Evolutionary conservation across 495 filamentous ascomycete genomes (phyloP), one percentile per base, ranked within the genome.

Genomic region (Penicillium atrosanguineum): DNA sequence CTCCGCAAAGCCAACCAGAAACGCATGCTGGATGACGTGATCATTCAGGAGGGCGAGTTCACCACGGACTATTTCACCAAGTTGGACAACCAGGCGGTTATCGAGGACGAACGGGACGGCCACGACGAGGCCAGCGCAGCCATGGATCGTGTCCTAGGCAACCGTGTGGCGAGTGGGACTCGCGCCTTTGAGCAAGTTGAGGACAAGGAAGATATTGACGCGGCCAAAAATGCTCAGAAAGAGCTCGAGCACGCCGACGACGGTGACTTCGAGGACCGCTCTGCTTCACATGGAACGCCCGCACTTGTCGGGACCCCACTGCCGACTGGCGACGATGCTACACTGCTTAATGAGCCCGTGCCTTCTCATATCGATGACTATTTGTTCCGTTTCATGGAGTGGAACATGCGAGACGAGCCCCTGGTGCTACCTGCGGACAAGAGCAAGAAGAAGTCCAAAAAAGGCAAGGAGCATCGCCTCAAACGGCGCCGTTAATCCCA

Each of bases 21-120:
- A 73, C 87, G 92, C 52, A 91, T 97, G 87, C 76, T 99, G 0
- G 95, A 99, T 61, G 93, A 97, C 61, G 89, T 97, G 23, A 91
- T 99, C 50, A 99, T 99, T 60, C 95, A 99, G 67, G 92, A 97
- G 68, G 95, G 95, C 44, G 91, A 93, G 60, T 99, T 99, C 71
- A 99, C 91, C 1, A 99, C 95, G 0, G 95, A 97, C 68, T 93
- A 96, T 73, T 94, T 97, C 76, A 90, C 90, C 63, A 91, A 90
- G 63, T 74, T 91, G 42, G 56, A 70, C 16, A 83, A 85, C 43
- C 80, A 83, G 43, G 88, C 89, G 48, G 83, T 90, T 60, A 78
- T 89, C 39, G 84, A 82, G 52, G 81, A 81, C 29, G 83, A 81
- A 26, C 75, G 80, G 2, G 76, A 78, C 41, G 71, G 73, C 1